These are phyloP conservation scores for Boletus huronensis DNA, from an alignment of 768 basidiomycete genomes.

Conservation along the genomic window DNA sequence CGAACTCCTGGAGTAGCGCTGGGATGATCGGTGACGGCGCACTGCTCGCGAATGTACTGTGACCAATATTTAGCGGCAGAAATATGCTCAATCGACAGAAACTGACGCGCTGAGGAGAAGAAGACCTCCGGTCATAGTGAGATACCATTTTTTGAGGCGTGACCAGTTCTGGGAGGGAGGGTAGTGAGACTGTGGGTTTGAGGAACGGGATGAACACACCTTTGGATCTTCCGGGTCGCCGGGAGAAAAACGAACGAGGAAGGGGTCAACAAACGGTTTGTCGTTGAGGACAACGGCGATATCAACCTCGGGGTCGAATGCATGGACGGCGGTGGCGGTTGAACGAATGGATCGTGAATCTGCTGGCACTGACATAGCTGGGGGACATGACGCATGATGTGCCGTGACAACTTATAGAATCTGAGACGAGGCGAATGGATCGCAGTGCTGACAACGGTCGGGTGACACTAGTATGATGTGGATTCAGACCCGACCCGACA, in stretches of 20 bases:
- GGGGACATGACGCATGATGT: background rate
- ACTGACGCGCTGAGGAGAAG: conserved; percentile 55
- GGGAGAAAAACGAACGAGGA: conserved; percentile 30
- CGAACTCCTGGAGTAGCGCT: conserved; percentile 44
- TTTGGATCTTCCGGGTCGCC: conserved; percentile 47
- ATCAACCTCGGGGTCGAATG: conserved; percentile 13
- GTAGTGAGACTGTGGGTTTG: background rate
- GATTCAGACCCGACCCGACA: background rate
- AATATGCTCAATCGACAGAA: background rate
- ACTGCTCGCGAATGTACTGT: conserved; percentile 61
- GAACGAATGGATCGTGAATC: conserved; percentile 18
- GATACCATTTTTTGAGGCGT: conserved; percentile 42
- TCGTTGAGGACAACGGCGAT: conserved; percentile 9
- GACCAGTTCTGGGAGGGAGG: conserved; percentile 48
- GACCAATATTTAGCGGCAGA: background rate
- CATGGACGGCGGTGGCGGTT: conserved; percentile 8
- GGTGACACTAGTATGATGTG: too few relatives aligned
- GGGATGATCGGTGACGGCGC: conserved; percentile 50
- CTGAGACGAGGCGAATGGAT: background rate
- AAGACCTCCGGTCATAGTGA: conserved; percentile 46
- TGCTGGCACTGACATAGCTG: conserved; percentile 9
- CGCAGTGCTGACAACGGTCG: conserved; percentile 15
- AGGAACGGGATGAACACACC: conserved; percentile 26
- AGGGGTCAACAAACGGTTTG: conserved; percentile 22
- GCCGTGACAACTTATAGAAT: conserved; percentile 10